Base-by-base conservation (phyloP, 345 rosid species). In the Odontarrhena argentea region DNA sequence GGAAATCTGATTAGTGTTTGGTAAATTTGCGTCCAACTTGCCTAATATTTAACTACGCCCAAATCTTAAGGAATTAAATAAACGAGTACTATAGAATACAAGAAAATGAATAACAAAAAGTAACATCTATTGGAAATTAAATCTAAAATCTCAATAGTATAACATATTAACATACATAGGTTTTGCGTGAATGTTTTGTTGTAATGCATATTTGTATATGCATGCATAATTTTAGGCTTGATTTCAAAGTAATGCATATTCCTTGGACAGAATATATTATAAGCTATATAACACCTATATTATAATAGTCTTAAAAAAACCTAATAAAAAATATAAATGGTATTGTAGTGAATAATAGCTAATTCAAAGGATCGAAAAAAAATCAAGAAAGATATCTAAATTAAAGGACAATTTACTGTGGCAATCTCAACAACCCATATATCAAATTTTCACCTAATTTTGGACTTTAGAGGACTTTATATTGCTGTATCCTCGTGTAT, bases 381-480 rank as follows among this genome's bases (percentile, higher is more conserved):
- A 63, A 42, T 63, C 18, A 30, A 62, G 51, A 10, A 52, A 37
- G 47, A 22, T 1, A 64, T 63, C 40, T 32, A 64, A 71, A 71
- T 4, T 32, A 38, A 71, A 71, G 44, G 5, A 30, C 22, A 55
- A 22, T 64, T 64, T 7, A 56, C 53, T 64, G 76, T 64, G 42
- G 64, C 45, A 18, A 48, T 63, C 38, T 71, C 76, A 71, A 63
- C 76, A 48, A 64, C 70, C 38, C 42, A 47, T 48, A 55, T 0
- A 71, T 71, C 65, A 40, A 69, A 18, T 6, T 55, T 64, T 48
- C 70, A 71, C 76, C 70, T 71, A 71, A 64, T 48, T 30, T 40
- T 48, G 59, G 69, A 63, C 70, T 71, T 71, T 63, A 30, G 13
- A 62, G 69, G 69, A 63, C 43, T 55, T 14, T 6, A 38, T 30